These are phyloP conservation scores for Shiraia sp. DNA, from an alignment of 2,329 filamentous ascomycete genomes.

Conservation along the genomic window DNA sequence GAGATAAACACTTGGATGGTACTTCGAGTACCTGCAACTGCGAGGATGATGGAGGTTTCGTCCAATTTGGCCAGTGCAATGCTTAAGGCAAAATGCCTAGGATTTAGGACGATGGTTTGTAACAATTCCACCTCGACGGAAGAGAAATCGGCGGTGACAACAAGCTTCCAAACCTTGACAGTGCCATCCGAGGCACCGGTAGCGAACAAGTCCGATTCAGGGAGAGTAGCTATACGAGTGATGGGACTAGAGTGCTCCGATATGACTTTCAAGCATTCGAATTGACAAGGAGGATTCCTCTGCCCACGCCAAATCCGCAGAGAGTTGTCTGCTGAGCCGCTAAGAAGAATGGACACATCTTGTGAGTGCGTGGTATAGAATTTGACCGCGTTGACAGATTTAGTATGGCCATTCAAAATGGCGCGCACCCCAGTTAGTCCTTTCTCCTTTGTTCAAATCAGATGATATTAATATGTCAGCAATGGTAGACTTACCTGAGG, in stretches of 20 bases:
- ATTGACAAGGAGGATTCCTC: conserved; percentile 32
- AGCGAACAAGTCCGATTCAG: conserved; percentile 55
- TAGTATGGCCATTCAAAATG: conserved; percentile 76
- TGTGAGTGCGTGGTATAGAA: conserved; percentile 66
- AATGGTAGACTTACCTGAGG: conserved; percentile 64
- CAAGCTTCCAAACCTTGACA: conserved; percentile 70
- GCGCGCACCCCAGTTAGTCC: conserved; percentile 62
- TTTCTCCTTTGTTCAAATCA: conserved; percentile 44
- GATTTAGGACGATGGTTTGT: conserved; percentile 68
- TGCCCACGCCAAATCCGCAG: conserved; percentile 65
- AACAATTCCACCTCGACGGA: conserved; percentile 29
- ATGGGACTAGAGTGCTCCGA: conserved; percentile 73
- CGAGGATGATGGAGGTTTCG: conserved; percentile 66
- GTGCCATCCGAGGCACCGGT: conserved; percentile 67
- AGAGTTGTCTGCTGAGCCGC: conserved; percentile 79
- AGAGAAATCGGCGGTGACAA: conserved; percentile 33
- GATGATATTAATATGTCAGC: conserved; percentile 1
- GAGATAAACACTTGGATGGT: conserved; percentile 79
- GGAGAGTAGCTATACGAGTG: conserved; percentile 62
- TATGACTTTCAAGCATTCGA: conserved; percentile 54
- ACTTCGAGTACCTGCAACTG: conserved; percentile 82
- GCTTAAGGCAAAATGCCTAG: conserved; percentile 80
- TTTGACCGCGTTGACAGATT: conserved; percentile 79
- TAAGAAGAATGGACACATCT: conserved; percentile 65
- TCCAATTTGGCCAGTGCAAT: conserved; percentile 69